Conservation (phyloP, 192 early-diverging fungal genomes). For the Cetraspora pellucida region DNA sequence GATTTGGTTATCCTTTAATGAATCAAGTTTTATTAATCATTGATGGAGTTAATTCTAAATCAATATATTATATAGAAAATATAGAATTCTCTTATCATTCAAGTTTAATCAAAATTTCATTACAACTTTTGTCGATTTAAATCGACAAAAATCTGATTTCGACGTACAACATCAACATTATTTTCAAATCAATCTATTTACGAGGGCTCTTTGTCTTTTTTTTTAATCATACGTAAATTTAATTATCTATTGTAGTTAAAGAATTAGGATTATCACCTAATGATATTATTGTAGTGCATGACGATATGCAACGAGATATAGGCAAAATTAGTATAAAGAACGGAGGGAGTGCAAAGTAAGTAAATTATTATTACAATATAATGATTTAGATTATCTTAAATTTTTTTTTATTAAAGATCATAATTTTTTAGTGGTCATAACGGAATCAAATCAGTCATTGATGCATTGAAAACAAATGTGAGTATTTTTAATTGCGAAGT, state of each 20-base stretch:
- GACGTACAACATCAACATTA: too few species aligned
- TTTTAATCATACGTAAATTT: too few species aligned
- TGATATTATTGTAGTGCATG: constrained; percentile 68
- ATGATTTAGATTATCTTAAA: not conserved
- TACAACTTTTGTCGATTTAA: too few species aligned
- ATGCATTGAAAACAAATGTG: constrained; percentile 50
- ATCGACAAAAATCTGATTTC: too few species aligned
- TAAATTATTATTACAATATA: not conserved
- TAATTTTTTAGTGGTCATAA: constrained; percentile 62
- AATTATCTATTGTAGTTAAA: constrained; percentile 36
- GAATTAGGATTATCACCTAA: constrained; percentile 47
- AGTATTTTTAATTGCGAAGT: not conserved
- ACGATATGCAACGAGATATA: constrained; percentile 71
- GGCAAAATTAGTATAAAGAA: constrained; percentile 63
- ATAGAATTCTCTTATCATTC: too few species aligned
- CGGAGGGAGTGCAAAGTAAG: constrained; percentile 63
- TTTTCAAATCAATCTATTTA: too few species aligned
- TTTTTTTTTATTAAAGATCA: not conserved
- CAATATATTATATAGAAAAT: too few species aligned
- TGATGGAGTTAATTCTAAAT: too few species aligned
- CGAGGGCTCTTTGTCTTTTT: too few species aligned
- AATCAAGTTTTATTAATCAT: too few species aligned
- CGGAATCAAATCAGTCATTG: constrained; percentile 68
- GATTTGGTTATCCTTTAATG: too few species aligned
- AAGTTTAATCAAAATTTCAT: too few species aligned